Evolutionary conservation across 768 basidiomycete species (phyloP), one percentile per base, ranked within the genome.

Genomic region (Dendrothele bispora): DNA sequence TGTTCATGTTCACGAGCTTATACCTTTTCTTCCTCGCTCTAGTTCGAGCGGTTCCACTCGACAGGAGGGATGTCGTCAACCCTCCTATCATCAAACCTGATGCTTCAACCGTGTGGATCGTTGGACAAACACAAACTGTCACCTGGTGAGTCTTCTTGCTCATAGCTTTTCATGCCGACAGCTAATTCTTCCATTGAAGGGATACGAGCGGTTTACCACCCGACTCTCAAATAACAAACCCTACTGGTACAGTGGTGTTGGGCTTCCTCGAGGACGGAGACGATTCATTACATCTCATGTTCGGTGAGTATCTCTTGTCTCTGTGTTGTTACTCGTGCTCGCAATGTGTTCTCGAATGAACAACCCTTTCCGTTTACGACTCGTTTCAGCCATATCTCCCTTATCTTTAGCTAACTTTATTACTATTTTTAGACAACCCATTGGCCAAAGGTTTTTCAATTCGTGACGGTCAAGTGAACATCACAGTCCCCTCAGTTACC

Each of bases 381-480:
- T n/a, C n/a, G n/a, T n/a, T n/a, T n/a, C n/a, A n/a, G n/a, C n/a
- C n/a, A n/a, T n/a, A n/a, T n/a, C n/a, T n/a, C n/a, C n/a, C n/a
- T n/a, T n/a, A n/a, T n/a, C 20, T 32, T 38, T 22, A 49, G 38
- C 49, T 57, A 21, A 55, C 42, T 17, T 36, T 30, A 29, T 27
- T 49, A 20, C 46, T 20, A 49, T 39, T 55, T 36, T 45, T 50
- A 88, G 86, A 70, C 1, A 37, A 74, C 27, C 85, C 85, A 12
- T 72, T 90, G 48, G 85, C 82, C 2, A 36, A 71, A 17, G 64
- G 69, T 21, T 79, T 89, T 63, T 70, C 74, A 27, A 68, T 89
- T 39, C 66, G 62, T 14, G 62, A 65, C 15, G 86, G 84, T 18
- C 55, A 62, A 15, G 77, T 78, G 7, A 26, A 69, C 12, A 56